Evolutionary conservation across 768 basidiomycete species (phyloP).

Genomic region (Boletus huronensis): DNA sequence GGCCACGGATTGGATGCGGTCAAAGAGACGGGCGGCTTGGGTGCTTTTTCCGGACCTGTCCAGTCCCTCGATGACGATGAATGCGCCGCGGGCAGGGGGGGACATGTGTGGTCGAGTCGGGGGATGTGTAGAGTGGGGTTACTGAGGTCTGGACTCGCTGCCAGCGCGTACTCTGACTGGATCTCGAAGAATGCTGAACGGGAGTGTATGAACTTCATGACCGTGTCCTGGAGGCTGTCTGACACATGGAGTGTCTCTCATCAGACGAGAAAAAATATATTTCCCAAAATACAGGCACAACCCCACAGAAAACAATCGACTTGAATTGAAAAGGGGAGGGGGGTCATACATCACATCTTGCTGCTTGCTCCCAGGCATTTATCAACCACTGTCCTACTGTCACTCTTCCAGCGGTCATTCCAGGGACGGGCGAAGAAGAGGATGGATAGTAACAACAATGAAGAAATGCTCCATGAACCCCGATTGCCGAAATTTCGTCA

Average conservation of each 20-base stretch:
- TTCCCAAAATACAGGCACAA: too few species aligned
- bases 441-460: background rate
- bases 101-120: background rate
- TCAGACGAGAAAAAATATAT: too few species aligned
- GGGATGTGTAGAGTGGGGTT: background rate
- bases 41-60: constrained; percentile 95
- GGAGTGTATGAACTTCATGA: background rate
- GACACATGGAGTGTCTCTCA: too few species aligned
- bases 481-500: background rate
- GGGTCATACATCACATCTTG: background rate
- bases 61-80: constrained; percentile 95
- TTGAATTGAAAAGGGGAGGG: background rate
- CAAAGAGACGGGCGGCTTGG: constrained; percentile 62
- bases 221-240: background rate
- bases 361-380: background rate
- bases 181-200: background rate
- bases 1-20: constrained; percentile 42
- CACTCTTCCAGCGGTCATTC: background rate
- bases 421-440: background rate
- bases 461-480: background rate
- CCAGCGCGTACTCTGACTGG: too few species aligned
- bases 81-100: constrained; percentile 53
- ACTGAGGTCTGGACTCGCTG: background rate
- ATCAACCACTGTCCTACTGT: too few species aligned
- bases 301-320: background rate